Evolutionary conservation across 805 yeast genomes (phyloP).

Genomic region (Starmera dryadoides): DNA sequence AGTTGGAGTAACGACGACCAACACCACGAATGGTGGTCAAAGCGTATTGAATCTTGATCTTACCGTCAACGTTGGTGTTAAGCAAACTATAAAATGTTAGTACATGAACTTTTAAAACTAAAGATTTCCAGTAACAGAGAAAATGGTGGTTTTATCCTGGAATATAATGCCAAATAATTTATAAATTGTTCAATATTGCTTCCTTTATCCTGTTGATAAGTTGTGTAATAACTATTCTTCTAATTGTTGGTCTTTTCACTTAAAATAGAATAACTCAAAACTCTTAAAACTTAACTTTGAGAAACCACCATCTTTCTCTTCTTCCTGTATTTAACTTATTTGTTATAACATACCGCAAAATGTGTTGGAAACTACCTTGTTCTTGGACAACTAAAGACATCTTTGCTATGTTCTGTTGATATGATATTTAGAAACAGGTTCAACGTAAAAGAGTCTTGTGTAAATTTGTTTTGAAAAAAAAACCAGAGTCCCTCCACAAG

Average conservation of each 20-base stretch:
- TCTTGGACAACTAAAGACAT: slow-evolving; percentile 99
- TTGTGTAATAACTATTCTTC: no score
- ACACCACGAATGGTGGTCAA: slow-evolving; percentile 99
- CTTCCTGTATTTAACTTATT: no score
- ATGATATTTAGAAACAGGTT: neutral
- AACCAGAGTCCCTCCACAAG: no score
- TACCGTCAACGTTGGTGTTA: slow-evolving; percentile 99
- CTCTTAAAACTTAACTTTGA: no score
- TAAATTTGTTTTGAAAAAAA: no score
- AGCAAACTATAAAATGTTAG: slow-evolving; percentile 69
- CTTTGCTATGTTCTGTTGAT: slow-evolving; percentile 25
- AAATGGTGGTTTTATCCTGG: no score
- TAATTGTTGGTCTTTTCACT: no score
- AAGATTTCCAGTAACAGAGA: neutral
- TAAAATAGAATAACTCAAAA: no score
- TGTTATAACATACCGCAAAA: slow-evolving; percentile 87
- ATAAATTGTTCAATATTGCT: no score
- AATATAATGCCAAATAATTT: no score
- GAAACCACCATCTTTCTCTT: no score
- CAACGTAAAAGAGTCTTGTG: neutral
- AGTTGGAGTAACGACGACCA: slow-evolving; percentile 99
- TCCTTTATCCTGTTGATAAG: no score
- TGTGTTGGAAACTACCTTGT: slow-evolving; percentile 99
- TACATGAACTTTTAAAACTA: slow-evolving; percentile 8
- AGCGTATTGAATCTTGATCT: slow-evolving; percentile 99